Base-by-base conservation (phyloP, 805 yeast genomes). In the Candida sanyiensis region DNA sequence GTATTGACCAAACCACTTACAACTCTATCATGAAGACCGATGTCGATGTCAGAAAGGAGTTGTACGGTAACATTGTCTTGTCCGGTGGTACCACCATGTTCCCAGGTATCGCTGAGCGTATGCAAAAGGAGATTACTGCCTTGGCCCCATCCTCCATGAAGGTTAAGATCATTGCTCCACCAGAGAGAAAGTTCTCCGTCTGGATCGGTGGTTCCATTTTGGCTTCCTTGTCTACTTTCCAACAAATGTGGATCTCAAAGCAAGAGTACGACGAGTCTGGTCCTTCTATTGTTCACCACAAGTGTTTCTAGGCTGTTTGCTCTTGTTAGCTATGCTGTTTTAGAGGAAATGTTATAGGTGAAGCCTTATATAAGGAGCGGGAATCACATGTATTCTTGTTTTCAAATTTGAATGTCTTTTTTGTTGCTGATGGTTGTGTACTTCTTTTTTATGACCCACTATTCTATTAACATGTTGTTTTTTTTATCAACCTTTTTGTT, bases 241-340 rank as follows among this genome's bases (percentile, higher is more conserved):
- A 93, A 80, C 97, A 93, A 76, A 90, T 93, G 97, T 93, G 98
- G 98, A 88, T 93, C 85, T 89, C 97, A 66, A 93, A 93, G 82
- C 97, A 93, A 78, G 98, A 93, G 80, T 93, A 93, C 84, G 98
- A 93, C 82, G 98, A 93, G 79, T 86, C 96, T 75, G 98, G 98
- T 66, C 98, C 98, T 63, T 88, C 97, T 51, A 93, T 93, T 67
- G 98, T 93, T 51, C 72, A 67, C 62, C 70, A 65, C 66, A 67
- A 67, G 54, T 67, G 72, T 66, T 67, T 67, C 70, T 67, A 63
- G 66, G 43, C 33, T 40, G 18, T 17, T 34, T 40, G 21, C 18
- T 27, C 7, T 15, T 28, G 32, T 15, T 28, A 4, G 15, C 18
- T 11, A 7, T 28, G 22, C 16, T 11, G 19, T 38, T 33, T 38